Percentiles rank a stretch among this genome's conserved stretches.
These are phyloP conservation scores for Chlamydomonas sp. DNA, from an alignment of 139 green algal genomes.

Conservation along the genomic window DNA sequence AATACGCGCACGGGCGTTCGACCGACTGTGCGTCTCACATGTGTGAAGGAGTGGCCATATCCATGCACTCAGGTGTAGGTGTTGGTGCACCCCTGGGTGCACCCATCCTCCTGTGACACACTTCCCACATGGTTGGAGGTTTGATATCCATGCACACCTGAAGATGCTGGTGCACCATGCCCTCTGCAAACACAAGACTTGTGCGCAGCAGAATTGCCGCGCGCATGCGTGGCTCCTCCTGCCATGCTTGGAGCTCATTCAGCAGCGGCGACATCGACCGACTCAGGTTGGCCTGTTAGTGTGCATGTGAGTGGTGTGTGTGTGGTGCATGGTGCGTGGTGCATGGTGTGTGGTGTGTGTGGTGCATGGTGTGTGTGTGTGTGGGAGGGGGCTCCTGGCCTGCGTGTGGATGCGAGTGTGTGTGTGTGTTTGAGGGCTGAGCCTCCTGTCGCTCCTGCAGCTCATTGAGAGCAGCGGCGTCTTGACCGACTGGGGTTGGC, in stretches of 20 bases:
- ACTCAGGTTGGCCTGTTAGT: slow-evolving; percentile 33
- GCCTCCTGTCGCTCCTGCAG: no score
- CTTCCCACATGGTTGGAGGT: neutral
- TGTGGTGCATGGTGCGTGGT: slow-evolving; percentile 9
- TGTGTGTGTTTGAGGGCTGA: no score
- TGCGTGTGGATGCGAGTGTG: no score
- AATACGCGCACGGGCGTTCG: neutral
- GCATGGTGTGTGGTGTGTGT: no score
- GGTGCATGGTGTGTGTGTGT: no score
- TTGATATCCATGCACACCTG: slow-evolving; percentile 25
- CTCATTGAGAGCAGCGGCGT: no score
- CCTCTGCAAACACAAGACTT: slow-evolving; percentile 32
- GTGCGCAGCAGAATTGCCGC: slow-evolving; percentile 34
- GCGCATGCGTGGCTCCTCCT: slow-evolving; percentile 21
- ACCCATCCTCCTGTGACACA: neutral
- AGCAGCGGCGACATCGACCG: slow-evolving; percentile 26
- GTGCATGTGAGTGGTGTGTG: no score
- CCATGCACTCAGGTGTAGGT: no score
- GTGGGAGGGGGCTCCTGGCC: no score
- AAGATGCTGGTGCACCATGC: slow-evolving; percentile 29
- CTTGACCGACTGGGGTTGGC: no score
- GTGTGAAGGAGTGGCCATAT: no score
- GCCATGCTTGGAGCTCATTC: slow-evolving; percentile 38
- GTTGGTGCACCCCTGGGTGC: neutral
- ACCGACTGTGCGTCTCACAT: neutral